Conservation (phyloP, 2,329 filamentous ascomycete species). For the Hypocreales sp. region DNA sequence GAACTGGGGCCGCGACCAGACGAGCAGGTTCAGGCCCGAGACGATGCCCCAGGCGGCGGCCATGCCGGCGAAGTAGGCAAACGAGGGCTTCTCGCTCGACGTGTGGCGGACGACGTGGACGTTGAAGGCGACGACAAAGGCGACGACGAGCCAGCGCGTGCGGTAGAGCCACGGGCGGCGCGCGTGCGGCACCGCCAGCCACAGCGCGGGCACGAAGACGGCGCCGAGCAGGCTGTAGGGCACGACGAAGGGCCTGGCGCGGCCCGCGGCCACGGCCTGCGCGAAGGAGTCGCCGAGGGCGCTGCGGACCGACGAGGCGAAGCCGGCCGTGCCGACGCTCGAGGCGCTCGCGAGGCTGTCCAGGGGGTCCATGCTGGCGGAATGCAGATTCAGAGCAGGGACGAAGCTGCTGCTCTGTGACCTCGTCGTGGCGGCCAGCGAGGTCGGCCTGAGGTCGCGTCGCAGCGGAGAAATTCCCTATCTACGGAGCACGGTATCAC, state of each 20-base stretch:
- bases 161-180: constrained; percentile 32
- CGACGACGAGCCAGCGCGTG: constrained; percentile 32
- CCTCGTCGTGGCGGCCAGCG: too few species aligned
- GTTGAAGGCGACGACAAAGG: constrained; percentile 26
- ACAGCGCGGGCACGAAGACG: constrained; percentile 34
- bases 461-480: too few species aligned
- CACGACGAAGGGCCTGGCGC: constrained; percentile 30
- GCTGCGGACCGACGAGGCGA: constrained; percentile 8
- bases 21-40: constrained; percentile 29
- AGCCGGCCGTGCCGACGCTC: too few species aligned
- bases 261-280: constrained; percentile 20
- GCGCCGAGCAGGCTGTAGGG: constrained; percentile 33
- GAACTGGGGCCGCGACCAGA: constrained; percentile 40
- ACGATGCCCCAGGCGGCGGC: constrained; percentile 34
- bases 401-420: too few species aligned
- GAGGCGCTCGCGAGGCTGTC: too few species aligned
- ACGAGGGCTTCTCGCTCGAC: constrained; percentile 35
- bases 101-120: constrained; percentile 21
- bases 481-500: too few species aligned
- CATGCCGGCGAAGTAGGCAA: constrained; percentile 34
- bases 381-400: too few species aligned
- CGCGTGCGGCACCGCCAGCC: constrained; percentile 39
- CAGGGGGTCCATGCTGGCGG: too few species aligned
- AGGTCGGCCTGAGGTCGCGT: too few species aligned
- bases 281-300: constrained; percentile 22